phyloP scores from a whole-genome alignment of 1,284 basidiomycete species.

The Heterobasidion parviporum region DNA sequence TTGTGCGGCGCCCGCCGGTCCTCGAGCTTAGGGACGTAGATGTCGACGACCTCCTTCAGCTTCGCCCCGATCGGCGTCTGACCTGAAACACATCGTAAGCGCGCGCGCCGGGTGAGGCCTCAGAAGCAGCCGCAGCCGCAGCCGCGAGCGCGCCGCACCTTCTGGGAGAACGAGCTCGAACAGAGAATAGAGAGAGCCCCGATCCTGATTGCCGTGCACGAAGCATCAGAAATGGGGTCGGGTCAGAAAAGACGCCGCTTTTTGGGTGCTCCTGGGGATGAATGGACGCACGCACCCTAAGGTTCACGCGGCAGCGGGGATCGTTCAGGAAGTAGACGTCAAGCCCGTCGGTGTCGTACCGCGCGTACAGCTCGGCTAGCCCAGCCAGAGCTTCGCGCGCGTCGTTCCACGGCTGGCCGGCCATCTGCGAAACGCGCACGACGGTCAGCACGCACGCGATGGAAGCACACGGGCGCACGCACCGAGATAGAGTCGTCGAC shows the following conservation, averaged over 20 bases:
- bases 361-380: slow-evolving; percentile 30
- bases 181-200: slow-evolving; percentile 3
- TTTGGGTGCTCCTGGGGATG: neutral
- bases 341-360: slow-evolving; percentile 30
- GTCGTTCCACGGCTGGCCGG: slow-evolving; percentile 28
- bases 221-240: neutral
- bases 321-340: slow-evolving; percentile 39
- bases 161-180: slow-evolving; percentile 8
- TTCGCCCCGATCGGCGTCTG: slow-evolving; percentile 36
- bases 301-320: slow-evolving; percentile 20
- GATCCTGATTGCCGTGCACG: slow-evolving; percentile 1
- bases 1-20: slow-evolving; percentile 25
- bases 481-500: slow-evolving; percentile 41
- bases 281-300: slow-evolving; percentile 19
- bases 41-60: slow-evolving; percentile 28
- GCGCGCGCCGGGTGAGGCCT: too few species aligned
- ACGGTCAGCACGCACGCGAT: neutral
- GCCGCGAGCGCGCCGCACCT: neutral
- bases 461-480: slow-evolving; percentile 3
- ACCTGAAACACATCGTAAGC: slow-evolving; percentile 14
- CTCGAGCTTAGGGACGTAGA: slow-evolving; percentile 28
- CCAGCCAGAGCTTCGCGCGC: slow-evolving; percentile 33
- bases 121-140: too few species aligned
- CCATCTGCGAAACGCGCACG: slow-evolving; percentile 23
- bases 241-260: too few species aligned